Percentiles rank a stretch among this genome's conserved stretches.
phyloP scores from a whole-genome alignment of 2,329 filamentous ascomycete genomes.

The Fragosphaeria purpurea region DNA sequence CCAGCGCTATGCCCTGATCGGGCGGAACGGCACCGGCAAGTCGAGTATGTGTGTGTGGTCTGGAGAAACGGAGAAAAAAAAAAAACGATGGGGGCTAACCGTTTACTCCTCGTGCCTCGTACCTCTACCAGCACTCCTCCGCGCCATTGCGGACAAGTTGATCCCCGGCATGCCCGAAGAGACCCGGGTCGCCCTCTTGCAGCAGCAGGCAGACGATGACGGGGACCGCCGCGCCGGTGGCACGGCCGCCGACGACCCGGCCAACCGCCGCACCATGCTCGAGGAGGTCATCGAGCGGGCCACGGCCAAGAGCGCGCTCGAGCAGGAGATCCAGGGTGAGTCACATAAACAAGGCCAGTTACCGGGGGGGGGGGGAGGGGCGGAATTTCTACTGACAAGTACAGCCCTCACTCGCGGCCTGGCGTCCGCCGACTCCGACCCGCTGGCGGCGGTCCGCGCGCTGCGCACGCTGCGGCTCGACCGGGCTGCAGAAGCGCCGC shows the following conservation, averaged over 20 bases:
- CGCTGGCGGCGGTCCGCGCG: slow-evolving; percentile 47
- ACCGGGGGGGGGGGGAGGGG: no score
- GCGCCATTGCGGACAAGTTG: slow-evolving; percentile 66
- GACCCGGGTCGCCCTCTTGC: slow-evolving; percentile 56
- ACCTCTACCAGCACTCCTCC: slow-evolving; percentile 47
- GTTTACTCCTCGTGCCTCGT: no score
- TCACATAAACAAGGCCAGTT: not conserved
- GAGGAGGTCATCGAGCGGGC: slow-evolving; percentile 58
- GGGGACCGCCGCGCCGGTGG: slow-evolving; percentile 11
- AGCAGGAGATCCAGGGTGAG: slow-evolving; percentile 41
- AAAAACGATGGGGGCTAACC: not conserved
- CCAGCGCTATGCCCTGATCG: slow-evolving; percentile 66
- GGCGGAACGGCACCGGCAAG: slow-evolving; percentile 74
- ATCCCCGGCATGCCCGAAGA: slow-evolving; percentile 65
- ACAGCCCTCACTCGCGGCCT: slow-evolving; percentile 2
- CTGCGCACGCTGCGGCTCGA: slow-evolving; percentile 54
- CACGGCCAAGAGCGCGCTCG: slow-evolving; percentile 44
- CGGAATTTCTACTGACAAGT: not conserved
- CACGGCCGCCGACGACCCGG: slow-evolving; percentile 14
- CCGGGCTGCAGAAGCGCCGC: slow-evolving; percentile 50
- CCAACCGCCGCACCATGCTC: slow-evolving; percentile 37
- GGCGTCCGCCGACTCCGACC: slow-evolving; percentile 9
- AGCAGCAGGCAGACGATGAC: slow-evolving; percentile 47
- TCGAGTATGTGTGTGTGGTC: slow-evolving; percentile 45
- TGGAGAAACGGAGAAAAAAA: no score